Evolutionary conservation across 2,329 filamentous ascomycete genomes (phyloP), one percentile per base, ranked within the genome.

Genomic region (Talaromyces piceae): DNA sequence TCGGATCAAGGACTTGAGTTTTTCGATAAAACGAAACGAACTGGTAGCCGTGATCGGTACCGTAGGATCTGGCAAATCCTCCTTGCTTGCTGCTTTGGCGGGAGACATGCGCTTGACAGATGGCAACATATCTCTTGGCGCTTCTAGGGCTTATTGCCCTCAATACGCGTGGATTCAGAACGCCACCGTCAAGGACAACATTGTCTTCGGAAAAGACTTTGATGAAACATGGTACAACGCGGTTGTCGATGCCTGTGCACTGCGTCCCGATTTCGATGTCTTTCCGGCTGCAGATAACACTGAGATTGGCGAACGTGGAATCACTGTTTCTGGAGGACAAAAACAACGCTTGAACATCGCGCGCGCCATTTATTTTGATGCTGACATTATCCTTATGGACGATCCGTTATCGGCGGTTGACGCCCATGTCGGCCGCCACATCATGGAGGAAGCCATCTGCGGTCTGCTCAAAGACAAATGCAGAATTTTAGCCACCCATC

Each of bases 131-230:
- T 82, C 90, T 41, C 86, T 85, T 59, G 88, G 91, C 37, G 88
- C 88, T 0, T 84, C 83, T 3, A 78, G 91, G 55, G 88, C 91
- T 0, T 96, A 95, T 61, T 97, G 93, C 58, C 91, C 91, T 0
- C 91, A 98, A 65, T 95, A 95, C 63, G 88, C 93, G 0, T 98
- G 93, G 93, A 95, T 98, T 45, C 91, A 97, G 64, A 97, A 97
- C 62, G 79, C 89, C 0, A 88, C 86, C 0, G 80, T 97, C 3
- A 83, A 82, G 55, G 82, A 95, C 28, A 98, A 98, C 62, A 95
- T 98, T 53, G 70, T 89, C 0, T 97, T 97, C 62, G 91, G 91
- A 9, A 91, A 89, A 49, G 79, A 82, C 0, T 80, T 86, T 70
- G 77, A 95, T 48, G 77, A 77, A 52, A 72, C 74, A 3, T 95